A percentile compares a stretch with the other conserved stretches of the same genome.
These are phyloP conservation scores for Fusarium haematococcum DNA, from an alignment of 2,329 filamentous ascomycete species.

Conservation along the genomic window DNA sequence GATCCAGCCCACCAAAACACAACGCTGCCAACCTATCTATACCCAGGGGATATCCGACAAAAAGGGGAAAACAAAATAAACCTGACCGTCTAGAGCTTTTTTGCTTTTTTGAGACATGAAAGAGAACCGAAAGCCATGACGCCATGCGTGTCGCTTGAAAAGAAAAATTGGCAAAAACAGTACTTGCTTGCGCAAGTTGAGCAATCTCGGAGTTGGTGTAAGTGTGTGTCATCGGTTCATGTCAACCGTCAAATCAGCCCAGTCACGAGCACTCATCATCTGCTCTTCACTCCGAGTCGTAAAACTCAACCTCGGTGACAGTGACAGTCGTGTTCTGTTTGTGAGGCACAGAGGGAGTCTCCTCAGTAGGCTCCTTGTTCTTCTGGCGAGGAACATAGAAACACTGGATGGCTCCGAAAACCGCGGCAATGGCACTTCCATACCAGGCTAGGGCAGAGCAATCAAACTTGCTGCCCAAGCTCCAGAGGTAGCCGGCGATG, in stretches of 20 bases:
- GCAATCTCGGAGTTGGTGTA: slow-evolving; percentile 1
- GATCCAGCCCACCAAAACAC: not conserved
- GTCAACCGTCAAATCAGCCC: not conserved
- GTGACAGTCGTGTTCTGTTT: slow-evolving; percentile 31
- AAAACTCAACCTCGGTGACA: slow-evolving; percentile 48
- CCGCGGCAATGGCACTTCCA: slow-evolving; percentile 67
- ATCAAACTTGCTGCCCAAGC: slow-evolving; percentile 67
- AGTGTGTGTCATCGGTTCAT: not conserved
- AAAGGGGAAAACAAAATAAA: slow-evolving; percentile 4
- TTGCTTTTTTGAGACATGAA: not conserved
- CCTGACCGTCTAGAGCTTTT: not conserved
- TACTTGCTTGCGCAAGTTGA: slow-evolving; percentile 4
- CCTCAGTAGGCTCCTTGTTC: slow-evolving; percentile 45
- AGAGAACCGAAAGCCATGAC: slow-evolving; percentile 19
- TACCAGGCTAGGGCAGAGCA: slow-evolving; percentile 75
- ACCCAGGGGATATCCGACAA: slow-evolving; percentile 15
- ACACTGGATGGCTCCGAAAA: slow-evolving; percentile 69
- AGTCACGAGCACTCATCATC: not conserved
- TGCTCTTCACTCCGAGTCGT: slow-evolving; percentile 36
- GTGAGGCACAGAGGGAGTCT: slow-evolving; percentile 38
- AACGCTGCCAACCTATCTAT: slow-evolving; percentile 5
- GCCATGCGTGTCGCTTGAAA: slow-evolving; percentile 8
- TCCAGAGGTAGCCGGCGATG: slow-evolving; percentile 72
- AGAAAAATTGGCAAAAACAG: not conserved
- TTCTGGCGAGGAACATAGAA: slow-evolving; percentile 61